Evolutionary conservation across 345 rosid genomes (phyloP).

Genomic region (Eucalyptus pauciflora): DNA sequence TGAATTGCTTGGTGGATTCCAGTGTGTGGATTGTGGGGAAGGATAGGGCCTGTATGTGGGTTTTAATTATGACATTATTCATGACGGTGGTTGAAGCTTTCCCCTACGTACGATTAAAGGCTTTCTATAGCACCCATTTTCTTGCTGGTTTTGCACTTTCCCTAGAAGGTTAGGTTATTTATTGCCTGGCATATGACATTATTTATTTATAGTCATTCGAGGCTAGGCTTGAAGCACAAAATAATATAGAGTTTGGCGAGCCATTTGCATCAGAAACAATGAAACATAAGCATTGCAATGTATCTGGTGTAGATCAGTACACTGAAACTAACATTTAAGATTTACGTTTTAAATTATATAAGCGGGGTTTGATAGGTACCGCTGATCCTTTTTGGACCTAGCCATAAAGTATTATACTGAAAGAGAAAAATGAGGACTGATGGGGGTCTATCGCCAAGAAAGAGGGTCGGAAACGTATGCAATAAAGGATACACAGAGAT

Average conservation of each 20-base stretch:
- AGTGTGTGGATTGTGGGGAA: not conserved
- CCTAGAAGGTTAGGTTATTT: not conserved
- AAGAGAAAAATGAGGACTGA: not conserved
- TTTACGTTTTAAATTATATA: not conserved
- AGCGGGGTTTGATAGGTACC: not conserved
- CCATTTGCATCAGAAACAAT: not conserved
- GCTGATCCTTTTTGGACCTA: not conserved
- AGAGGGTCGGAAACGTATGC: not conserved
- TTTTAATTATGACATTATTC: not conserved
- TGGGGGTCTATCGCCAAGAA: not conserved
- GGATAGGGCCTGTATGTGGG: not conserved
- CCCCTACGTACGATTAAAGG: not conserved
- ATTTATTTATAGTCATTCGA: not conserved
- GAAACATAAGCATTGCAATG: not conserved
- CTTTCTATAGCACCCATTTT: not conserved
- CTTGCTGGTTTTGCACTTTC: not conserved
- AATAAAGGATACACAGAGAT: not conserved
- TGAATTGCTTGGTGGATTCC: not conserved
- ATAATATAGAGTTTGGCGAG: not conserved
- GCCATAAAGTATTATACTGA: not conserved
- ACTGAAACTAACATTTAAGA: not conserved
- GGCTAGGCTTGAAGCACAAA: not conserved
- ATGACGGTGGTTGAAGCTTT: not conserved
- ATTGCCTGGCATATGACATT: not conserved
- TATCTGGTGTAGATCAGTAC: not conserved